Evolutionary conservation across 495 filamentous ascomycete genomes (phyloP), one percentile per base, ranked within the genome.

Genomic region (Penicillium dipodomyicola): DNA sequence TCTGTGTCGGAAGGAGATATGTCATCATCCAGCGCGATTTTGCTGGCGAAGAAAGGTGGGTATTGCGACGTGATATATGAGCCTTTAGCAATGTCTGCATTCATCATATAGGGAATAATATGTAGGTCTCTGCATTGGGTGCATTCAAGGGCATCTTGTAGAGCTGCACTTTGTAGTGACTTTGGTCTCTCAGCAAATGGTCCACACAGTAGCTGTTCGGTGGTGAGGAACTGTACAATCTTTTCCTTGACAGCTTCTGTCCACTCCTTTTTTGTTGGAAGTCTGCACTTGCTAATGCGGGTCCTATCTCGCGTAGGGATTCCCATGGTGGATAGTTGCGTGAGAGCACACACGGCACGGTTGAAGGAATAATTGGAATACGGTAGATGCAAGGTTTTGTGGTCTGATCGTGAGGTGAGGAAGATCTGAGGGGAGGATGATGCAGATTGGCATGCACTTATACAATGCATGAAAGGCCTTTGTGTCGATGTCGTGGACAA

Each of bases 101-200:
- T 27, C 65, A 73, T 70, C 40, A 42, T 60, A 7, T 54, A 43
- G 17, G 54, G 61, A 11, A 56, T 68, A 42, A 57, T 54, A 7
- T 45, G 46, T 43, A 67, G 55, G 15, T 52, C 9, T 5, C 50
- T 46, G 57, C 71, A 73, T 8, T 62, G 60, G 15, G 54, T 63
- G 51, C 72, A 73, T 37, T 51, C 45, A 10, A 75, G 63, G 30
- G 70, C 72, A 60, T 73, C 71, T 49, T 69, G 59, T 25, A 73
- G 57, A 20, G 37, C 37, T 5, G 61, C 58, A 23, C 61, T 49
- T 15, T 58, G 45, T 54, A 62, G 27, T n/a, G 35, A 22, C 40
- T 43, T 42, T 9, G 37, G 11, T n/a, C 10, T 30, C 10, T 52
- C 19, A 52, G 39, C 35, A 32, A 25, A 43, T 14, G 17, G 23